Percentiles rank a stretch among this genome's conserved stretches.
Evolutionary conservation across 176 grass and related monocot genomes (phyloP).

Genomic region (Saccharum officinarum): DNA sequence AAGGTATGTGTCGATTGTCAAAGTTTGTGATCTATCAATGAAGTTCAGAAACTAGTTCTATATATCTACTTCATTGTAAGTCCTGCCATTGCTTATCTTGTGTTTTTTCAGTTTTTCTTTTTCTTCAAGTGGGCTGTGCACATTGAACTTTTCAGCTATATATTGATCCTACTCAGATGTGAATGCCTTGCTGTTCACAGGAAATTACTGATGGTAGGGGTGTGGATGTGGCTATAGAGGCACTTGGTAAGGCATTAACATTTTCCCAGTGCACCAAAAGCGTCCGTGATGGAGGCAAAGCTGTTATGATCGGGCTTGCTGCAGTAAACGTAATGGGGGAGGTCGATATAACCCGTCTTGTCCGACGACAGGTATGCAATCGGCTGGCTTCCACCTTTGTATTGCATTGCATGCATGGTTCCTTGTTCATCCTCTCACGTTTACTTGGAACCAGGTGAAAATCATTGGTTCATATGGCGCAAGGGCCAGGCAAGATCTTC

Average conservation of each 20-base stretch:
- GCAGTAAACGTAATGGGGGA: conserved; percentile 76
- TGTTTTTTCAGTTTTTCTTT: background rate
- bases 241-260: conserved; percentile 89
- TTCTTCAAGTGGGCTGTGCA: background rate
- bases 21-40: background rate
- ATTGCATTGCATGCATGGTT: background rate
- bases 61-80: background rate
- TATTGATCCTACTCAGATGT: conserved; percentile 10
- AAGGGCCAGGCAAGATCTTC: conserved; percentile 99
- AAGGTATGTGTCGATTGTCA: conserved; percentile 48
- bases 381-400: background rate
- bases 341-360: conserved; percentile 89
- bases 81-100: background rate
- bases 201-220: conserved; percentile 93
- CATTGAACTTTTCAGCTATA: conserved; percentile 3
- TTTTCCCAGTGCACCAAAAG: conserved; percentile 85
- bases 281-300: conserved; percentile 95
- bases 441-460: conserved; percentile 64
- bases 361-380: conserved; percentile 78
- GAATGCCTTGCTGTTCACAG: conserved; percentile 41
- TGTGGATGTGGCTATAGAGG: conserved; percentile 94
- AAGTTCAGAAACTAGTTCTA: background rate
- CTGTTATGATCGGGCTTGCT: conserved; percentile 97
- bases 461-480: conserved; percentile 97
- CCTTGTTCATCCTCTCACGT: background rate